Evolutionary conservation across 2,329 filamentous ascomycete species (phyloP), one percentile per base, ranked within the genome.

Genomic region (Penicillium sp.): DNA sequence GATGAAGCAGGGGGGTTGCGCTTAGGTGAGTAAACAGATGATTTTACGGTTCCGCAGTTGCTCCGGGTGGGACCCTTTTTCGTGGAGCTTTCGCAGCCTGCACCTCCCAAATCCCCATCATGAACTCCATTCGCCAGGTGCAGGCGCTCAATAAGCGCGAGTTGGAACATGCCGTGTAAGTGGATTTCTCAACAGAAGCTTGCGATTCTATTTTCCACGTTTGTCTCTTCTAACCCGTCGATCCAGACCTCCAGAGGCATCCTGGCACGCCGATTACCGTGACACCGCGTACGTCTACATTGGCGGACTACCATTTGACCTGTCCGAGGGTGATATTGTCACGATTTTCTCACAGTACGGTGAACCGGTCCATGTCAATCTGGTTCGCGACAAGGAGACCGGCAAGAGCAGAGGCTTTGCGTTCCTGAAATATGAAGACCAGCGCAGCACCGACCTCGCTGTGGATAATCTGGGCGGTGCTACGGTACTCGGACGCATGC

Each of bases 351-450:
- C 88, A 5, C 92, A 98, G 64, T 98, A 83, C 60, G 92, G 92
- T 54, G 90, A 96, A 60, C 93, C 93, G 2, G 85, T 89, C 2
- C 93, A 90, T 66, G 75, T 98, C 42, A 93, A 95, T 55, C 78
- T 98, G 9, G 81, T 84, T 32, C 86, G 92, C 57, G 92, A 98
- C 72, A 92, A 92, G 60, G 93, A 96, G 61, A 93, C 89, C 0
- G 92, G 92, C 45, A 95, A 95, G 67, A 93, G 85, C 45, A 84
- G 84, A 50, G 92, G 92, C 0, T 98, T 96, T 60, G 88, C 84
- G 2, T 98, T 93, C 75, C 75, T 98, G 41, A 98, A 98, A 61
- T 98, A 96, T 66, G 92, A 98, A 62, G 90, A 98, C 65, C 92
- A 98, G 70, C 77, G 90, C 52, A 95, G 89, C 67, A 93, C 86